Conservation (phyloP, 139 green algal species). For the Volvox africanus region DNA sequence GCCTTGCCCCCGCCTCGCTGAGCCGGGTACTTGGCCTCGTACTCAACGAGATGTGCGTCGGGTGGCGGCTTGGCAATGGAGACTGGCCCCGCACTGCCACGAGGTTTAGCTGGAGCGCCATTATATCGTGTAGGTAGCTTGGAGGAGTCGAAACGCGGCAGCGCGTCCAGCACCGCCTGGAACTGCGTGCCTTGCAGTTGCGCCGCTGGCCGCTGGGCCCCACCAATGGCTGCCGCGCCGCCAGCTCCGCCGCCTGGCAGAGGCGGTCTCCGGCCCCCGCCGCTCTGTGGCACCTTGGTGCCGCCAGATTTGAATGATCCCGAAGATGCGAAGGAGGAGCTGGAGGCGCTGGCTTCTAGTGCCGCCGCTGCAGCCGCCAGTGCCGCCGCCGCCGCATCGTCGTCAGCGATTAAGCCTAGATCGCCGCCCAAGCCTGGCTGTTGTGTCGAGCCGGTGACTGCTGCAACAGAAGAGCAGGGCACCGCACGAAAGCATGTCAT, state of each 20-base stretch:
- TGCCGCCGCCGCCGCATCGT: not conserved
- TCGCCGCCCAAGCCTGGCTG: not conserved
- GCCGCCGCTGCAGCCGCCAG: not conserved
- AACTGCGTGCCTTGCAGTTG: constrained; percentile 42
- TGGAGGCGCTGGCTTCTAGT: constrained; percentile 6
- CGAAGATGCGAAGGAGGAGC: not conserved
- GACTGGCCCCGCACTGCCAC: not conserved
- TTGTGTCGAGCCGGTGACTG: not conserved
- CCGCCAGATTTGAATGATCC: not conserved
- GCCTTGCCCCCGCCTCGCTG: constrained; percentile 24
- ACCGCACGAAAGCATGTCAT: no score
- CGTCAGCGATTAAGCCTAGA: not conserved
- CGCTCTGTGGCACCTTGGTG: not conserved
- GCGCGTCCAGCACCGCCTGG: constrained; percentile 44
- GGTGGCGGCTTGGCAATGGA: not conserved
- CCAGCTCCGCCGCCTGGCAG: not conserved
- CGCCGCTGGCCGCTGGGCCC: not conserved
- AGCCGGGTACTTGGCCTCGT: constrained; percentile 27
- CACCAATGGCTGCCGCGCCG: not conserved
- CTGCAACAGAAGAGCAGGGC: not conserved
- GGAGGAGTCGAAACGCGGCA: constrained; percentile 32
- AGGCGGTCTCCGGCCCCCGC: constrained; percentile 1
- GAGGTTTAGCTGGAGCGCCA: not conserved
- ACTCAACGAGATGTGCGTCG: not conserved
- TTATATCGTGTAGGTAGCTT: constrained; percentile 40